phyloP scores from a whole-genome alignment of 768 basidiomycete species.

The Trametes cinnabarina region DNA sequence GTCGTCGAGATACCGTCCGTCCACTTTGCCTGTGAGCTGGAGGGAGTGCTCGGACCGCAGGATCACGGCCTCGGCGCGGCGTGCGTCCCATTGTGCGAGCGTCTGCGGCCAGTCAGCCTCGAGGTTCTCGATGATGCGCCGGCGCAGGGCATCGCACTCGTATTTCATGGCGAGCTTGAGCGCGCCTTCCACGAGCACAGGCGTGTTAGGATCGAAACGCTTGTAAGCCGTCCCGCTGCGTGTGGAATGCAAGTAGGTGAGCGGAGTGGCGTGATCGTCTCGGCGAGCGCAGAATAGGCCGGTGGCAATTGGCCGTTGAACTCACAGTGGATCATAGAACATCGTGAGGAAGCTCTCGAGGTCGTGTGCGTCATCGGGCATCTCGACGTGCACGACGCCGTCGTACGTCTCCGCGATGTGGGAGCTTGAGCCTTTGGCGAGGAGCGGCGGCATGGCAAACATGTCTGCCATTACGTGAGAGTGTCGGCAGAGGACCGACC shows the following conservation, averaged over 20 bases:
- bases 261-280: background rate
- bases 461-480: constrained; percentile 29
- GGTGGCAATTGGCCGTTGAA: background rate
- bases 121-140: constrained; percentile 32
- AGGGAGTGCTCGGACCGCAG: constrained; percentile 30
- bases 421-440: constrained; percentile 6
- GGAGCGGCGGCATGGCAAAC: constrained; percentile 27
- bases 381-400: constrained; percentile 29
- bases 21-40: constrained; percentile 27
- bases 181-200: constrained; percentile 31
- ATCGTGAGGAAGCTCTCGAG: constrained; percentile 26
- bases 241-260: background rate
- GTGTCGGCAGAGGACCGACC: constrained; percentile 25
- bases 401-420: constrained; percentile 27
- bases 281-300: background rate
- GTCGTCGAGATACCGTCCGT: constrained; percentile 32
- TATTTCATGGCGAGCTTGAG: constrained; percentile 38
- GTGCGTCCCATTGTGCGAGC: constrained; percentile 32
- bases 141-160: constrained; percentile 33
- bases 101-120: constrained; percentile 38
- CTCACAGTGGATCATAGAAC: constrained; percentile 31
- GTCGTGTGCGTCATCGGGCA: constrained; percentile 31
- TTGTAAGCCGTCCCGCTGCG: constrained; percentile 29
- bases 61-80: constrained; percentile 27
- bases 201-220: constrained; percentile 33